phyloP scores from a whole-genome alignment of 257 asterid species.

The Asclepias syriaca region DNA sequence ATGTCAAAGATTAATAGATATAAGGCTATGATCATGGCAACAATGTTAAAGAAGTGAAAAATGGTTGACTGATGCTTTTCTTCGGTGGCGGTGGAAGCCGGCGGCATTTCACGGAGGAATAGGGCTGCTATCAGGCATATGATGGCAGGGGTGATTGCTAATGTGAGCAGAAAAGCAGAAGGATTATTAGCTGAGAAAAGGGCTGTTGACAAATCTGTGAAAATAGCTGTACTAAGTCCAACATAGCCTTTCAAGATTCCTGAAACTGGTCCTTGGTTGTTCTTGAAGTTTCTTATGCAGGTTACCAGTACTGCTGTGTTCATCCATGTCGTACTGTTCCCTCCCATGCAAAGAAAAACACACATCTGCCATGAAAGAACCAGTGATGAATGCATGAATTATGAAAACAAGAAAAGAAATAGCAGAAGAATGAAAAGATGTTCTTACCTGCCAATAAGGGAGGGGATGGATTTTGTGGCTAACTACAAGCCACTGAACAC shows the following conservation, averaged over 20 bases:
- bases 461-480: slow-evolving; percentile 20
- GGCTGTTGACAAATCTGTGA: slow-evolving; percentile 21
- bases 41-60: slow-evolving; percentile 19
- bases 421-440: not conserved
- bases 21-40: slow-evolving; percentile 18
- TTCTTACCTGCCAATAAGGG: slow-evolving; percentile 22
- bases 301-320: slow-evolving; percentile 27
- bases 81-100: not conserved
- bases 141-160: slow-evolving; percentile 12
- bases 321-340: slow-evolving; percentile 28
- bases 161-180: slow-evolving; percentile 15
- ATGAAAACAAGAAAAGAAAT: not conserved
- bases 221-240: slow-evolving; percentile 25
- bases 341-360: slow-evolving; percentile 25
- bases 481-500: slow-evolving; percentile 25
- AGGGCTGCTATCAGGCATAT: slow-evolving; percentile 15
- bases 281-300: slow-evolving; percentile 24
- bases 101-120: slow-evolving; percentile 18
- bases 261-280: slow-evolving; percentile 20
- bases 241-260: slow-evolving; percentile 25
- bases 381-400: not conserved
- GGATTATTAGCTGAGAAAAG: slow-evolving; percentile 18
- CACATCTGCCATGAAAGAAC: slow-evolving; percentile 11
- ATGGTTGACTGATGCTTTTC: slow-evolving; percentile 7
- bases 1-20: slow-evolving; percentile 21